Percentiles rank a stretch among this genome's conserved stretches.
Evolutionary conservation across 2,329 filamentous ascomycete genomes (phyloP).

Genomic region (Claviceps sp.): DNA sequence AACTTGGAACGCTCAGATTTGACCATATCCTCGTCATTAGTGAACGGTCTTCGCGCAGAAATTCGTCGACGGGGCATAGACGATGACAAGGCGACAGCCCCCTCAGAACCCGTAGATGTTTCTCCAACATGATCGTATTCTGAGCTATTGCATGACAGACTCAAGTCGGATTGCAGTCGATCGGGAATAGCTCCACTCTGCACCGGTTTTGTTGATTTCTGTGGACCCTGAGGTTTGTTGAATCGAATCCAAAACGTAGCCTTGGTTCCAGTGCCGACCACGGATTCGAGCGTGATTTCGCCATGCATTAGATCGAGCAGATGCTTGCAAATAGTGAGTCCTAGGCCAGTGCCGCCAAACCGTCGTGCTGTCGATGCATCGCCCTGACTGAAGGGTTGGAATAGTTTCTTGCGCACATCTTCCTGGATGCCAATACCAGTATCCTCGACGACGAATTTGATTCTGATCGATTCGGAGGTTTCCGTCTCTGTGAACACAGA

Average conservation of each 20-base stretch:
- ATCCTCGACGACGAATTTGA: slow-evolving; percentile 62
- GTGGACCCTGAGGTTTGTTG: slow-evolving; percentile 46
- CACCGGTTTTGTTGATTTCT: slow-evolving; percentile 37
- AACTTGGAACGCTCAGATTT: slow-evolving; percentile 46
- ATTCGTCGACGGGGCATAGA: slow-evolving; percentile 17
- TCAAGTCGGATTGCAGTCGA: slow-evolving; percentile 49
- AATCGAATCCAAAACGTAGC: slow-evolving; percentile 68
- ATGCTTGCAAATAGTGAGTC: slow-evolving; percentile 71
- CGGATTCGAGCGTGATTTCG: slow-evolving; percentile 56
- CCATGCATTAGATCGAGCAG: slow-evolving; percentile 69
- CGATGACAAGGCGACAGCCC: slow-evolving; percentile 11
- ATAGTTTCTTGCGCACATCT: slow-evolving; percentile 57
- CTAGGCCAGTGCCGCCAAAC: slow-evolving; percentile 69
- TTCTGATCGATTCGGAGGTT: slow-evolving; percentile 48
- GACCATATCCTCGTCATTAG: slow-evolving; percentile 35
- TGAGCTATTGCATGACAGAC: slow-evolving; percentile 53
- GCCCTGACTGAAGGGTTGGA: slow-evolving; percentile 71
- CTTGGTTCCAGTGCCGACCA: slow-evolving; percentile 54
- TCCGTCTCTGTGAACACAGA: slow-evolving; percentile 51
- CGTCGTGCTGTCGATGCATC: slow-evolving; percentile 65
- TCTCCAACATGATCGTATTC: slow-evolving; percentile 40
- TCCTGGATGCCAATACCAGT: slow-evolving; percentile 74
- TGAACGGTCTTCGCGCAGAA: slow-evolving; percentile 22
- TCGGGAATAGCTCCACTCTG: slow-evolving; percentile 54
- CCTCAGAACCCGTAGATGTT: slow-evolving; percentile 23